Conservation (phyloP, 306 rosid genomes). For the Argentina anserina region DNA sequence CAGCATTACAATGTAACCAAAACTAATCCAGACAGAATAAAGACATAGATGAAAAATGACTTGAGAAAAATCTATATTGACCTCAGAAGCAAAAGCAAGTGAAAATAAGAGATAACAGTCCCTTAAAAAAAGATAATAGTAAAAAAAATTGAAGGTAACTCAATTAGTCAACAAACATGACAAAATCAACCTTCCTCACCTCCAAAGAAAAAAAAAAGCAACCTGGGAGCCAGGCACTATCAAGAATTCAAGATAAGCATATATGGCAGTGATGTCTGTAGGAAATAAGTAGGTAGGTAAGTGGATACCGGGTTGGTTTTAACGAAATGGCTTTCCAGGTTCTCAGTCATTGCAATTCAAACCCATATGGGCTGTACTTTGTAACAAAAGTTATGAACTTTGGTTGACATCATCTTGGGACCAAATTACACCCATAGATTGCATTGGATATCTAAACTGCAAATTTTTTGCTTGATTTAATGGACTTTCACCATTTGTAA, state of each 20-base stretch:
- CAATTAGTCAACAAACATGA: not conserved
- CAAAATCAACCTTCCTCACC: not conserved
- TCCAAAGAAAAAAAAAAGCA: not conserved
- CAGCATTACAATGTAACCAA: not conserved
- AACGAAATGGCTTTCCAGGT: not conserved
- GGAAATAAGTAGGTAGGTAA: not conserved
- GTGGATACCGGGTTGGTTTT: not conserved
- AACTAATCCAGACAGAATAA: not conserved
- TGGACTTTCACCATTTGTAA: not conserved
- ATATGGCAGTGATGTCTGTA: not conserved
- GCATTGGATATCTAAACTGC: not conserved
- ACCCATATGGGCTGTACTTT: not conserved
- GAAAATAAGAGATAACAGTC: no score
- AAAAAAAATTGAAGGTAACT: no score
- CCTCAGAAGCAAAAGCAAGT: not conserved
- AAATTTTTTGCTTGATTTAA: not conserved
- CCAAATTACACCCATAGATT: not conserved
- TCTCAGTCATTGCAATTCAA: not conserved
- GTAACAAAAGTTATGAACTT: no score
- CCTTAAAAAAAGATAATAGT: no score
- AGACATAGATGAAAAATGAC: not conserved
- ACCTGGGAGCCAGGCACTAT: not conserved
- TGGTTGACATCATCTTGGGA: not conserved
- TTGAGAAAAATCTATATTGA: not conserved
- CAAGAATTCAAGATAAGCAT: conserved; percentile 3